Base-by-base conservation (phyloP, 352 stramenopile genomes). In the Phytophthora kernoviae region DNA sequence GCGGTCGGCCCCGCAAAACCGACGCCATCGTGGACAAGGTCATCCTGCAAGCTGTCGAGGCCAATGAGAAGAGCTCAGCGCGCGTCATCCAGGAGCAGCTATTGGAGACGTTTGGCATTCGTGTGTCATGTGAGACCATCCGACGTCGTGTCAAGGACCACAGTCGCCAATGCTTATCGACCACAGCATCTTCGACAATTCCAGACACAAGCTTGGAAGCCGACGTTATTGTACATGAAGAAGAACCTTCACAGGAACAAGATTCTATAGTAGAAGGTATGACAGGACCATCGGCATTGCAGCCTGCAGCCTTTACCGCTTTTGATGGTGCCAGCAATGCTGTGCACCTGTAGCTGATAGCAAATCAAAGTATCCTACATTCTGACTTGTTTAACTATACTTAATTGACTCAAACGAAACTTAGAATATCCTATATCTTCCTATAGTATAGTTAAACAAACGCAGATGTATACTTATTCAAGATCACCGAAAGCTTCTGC, bases 61-160 rank as follows among this genome's bases (percentile, higher is more conserved):
- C 45, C 1, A 86, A 87, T 52, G 65, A 78, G 32, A 86, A 84
- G 58, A 79, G 79, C 58, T 87, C 78, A 36, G 77, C 81, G 6
- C 64, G 77, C 14, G 70, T 78, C 47, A 85, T 88, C 47, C 79
- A 90, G 54, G 66, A 84, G 27, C 72, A 88, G 54, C 52, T 88
- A 8, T 48, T 74, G 39, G 60, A 42, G 11, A 68, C 59, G 12
- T 87, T 78, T 42, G 72, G 73, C 14, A 75, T 91, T 32, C 76
- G 65, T 8, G 72, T 91, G 34, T 88, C 79, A 10, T 91, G 81
- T 49, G 81, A 91, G 61, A 91, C 75, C 2, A 87, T 91, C 41
- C 79, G 81, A 8, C 73, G 81, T 1, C 79, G 81, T 14, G 77
- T 91, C 14, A 85, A 86, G 33, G 76, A 88, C 42, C 70, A 86